phyloP scores from a whole-genome alignment of 305 asterid genomes.

The Andrographis paniculata region DNA sequence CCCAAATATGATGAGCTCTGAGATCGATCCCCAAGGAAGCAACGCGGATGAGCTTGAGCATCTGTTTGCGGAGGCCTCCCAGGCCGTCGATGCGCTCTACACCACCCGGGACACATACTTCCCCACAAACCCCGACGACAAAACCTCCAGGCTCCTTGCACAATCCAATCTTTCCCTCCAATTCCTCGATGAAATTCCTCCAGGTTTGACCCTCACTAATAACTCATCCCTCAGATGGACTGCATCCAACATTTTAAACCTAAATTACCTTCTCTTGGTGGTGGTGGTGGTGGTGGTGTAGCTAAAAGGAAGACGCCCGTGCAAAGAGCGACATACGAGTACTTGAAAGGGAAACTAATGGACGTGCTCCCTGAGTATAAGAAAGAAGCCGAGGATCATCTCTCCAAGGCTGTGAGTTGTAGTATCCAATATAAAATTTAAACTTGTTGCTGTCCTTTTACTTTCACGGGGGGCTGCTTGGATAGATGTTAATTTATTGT shows the following conservation, averaged over 20 bases:
- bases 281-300: no score
- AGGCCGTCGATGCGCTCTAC: conserved; percentile 57
- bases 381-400: conserved; percentile 94
- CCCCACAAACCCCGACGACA: conserved; percentile 53
- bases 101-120: conserved; percentile 52
- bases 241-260: no score
- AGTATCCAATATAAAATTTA: background rate
- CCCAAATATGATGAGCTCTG: no score
- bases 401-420: conserved; percentile 76
- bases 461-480: no score
- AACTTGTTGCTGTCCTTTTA: conserved; percentile 7
- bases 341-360: conserved; percentile 71
- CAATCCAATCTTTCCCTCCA: conserved; percentile 54
- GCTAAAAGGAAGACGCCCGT: conserved; percentile 60
- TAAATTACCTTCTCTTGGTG: no score
- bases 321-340: conserved; percentile 71
- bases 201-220: no score
- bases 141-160: conserved; percentile 36
- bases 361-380: conserved; percentile 71
- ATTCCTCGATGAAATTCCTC: conserved; percentile 60
- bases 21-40: no score
- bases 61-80: conserved; percentile 34
- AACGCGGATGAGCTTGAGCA: conserved; percentile 25
- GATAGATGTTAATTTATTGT: no score
- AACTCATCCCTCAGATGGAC: no score